Conservation (phyloP, 768 basidiomycete genomes). For the Mrakia hoshinonis region DNA sequence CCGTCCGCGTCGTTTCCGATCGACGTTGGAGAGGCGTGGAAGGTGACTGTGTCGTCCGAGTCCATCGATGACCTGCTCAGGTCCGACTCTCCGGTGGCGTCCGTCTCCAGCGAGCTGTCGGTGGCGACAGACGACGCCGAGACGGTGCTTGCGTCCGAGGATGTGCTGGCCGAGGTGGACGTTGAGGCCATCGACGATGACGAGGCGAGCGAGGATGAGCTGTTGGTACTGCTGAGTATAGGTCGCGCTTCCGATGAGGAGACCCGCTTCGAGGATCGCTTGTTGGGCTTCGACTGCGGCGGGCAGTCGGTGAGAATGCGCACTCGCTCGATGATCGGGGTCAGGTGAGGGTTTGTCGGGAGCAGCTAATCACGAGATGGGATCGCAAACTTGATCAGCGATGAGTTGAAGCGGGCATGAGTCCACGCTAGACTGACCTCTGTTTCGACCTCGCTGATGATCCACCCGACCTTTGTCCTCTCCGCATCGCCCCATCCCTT, state of each 20-base stretch:
- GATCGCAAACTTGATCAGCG: no score
- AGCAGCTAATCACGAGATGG: no score
- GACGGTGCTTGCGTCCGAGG: neutral
- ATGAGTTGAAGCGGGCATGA: no score
- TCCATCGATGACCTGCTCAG: neutral
- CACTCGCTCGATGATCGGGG: constrained; percentile 11
- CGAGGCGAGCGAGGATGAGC: neutral
- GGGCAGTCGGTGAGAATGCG: constrained; percentile 22
- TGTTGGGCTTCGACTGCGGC: constrained; percentile 1
- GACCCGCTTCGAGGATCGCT: neutral
- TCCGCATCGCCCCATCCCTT: constrained; percentile 19
- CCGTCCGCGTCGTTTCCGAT: neutral
- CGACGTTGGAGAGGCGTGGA: neutral
- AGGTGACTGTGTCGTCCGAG: neutral
- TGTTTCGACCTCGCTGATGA: constrained; percentile 15
- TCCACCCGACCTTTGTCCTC: constrained; percentile 21
- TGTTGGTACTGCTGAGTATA: no score
- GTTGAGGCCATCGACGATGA: neutral
- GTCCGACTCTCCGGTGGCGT: neutral
- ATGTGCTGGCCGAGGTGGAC: neutral
- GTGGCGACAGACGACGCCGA: neutral
- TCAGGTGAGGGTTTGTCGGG: constrained; percentile 16
- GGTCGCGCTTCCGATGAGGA: neutral
- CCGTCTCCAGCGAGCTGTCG: neutral
- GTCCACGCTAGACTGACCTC: no score